Evolutionary conservation across 768 basidiomycete genomes (phyloP).

Genomic region (Myochromella boudieri): DNA sequence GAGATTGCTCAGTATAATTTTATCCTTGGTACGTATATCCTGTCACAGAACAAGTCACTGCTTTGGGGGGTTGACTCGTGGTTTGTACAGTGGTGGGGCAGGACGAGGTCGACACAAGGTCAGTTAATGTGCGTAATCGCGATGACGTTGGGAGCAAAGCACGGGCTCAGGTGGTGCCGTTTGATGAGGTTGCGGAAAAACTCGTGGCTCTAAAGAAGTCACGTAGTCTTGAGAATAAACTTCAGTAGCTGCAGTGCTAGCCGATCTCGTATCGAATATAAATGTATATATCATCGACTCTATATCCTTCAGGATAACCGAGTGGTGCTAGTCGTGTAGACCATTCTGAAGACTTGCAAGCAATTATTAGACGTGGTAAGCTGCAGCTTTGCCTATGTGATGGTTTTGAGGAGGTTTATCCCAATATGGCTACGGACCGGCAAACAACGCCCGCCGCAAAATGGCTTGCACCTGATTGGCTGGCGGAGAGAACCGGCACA

Average conservation of each 20-base stretch:
- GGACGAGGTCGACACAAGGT: conserved; percentile 80
- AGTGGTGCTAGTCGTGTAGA: too few relatives aligned
- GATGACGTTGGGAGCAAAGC: conserved; percentile 90
- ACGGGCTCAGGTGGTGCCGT: conserved; percentile 68
- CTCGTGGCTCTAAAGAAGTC: conserved; percentile 68
- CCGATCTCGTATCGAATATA: too few relatives aligned
- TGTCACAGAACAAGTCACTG: conserved; percentile 1
- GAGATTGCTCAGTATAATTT: conserved; percentile 99
- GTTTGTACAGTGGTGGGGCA: conserved; percentile 81
- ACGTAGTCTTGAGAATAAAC: conserved; percentile 42
- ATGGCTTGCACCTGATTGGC: conserved; percentile 15
- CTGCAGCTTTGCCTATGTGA: too few relatives aligned
- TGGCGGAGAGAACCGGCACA: conserved; percentile 19
- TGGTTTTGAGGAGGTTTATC: too few relatives aligned
- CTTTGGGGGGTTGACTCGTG: neutral
- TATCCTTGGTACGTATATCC: conserved; percentile 71
- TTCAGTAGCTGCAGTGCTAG: too few relatives aligned
- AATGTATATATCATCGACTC: too few relatives aligned
- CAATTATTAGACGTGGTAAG: too few relatives aligned
- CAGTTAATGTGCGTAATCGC: conserved; percentile 95
- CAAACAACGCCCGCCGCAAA: conserved; percentile 6
- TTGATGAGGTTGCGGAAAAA: conserved; percentile 72
- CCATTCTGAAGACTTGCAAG: too few relatives aligned
- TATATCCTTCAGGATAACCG: too few relatives aligned
- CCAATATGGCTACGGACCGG: too few relatives aligned